phyloP scores from a whole-genome alignment of 257 asterid species.

The Schizonepeta tenuifolia region DNA sequence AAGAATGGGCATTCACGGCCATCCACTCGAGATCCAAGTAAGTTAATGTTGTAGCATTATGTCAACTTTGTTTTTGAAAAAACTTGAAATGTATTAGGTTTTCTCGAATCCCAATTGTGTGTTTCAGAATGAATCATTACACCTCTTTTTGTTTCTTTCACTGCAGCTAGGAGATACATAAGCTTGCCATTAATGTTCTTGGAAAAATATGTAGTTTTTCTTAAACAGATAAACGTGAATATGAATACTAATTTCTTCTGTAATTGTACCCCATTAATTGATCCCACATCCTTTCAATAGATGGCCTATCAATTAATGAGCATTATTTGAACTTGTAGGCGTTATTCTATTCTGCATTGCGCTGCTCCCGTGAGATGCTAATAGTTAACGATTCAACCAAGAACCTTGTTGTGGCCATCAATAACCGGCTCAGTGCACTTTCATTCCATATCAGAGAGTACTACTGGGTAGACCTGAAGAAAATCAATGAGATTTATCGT shows the following conservation, averaged over 20 bases:
- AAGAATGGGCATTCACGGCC: slow-evolving; percentile 80
- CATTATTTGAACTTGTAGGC: slow-evolving; percentile 44
- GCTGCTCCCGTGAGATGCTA: slow-evolving; percentile 75
- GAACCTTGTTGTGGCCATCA: slow-evolving; percentile 60
- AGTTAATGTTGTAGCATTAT: slow-evolving; percentile 11
- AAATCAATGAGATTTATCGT: slow-evolving; percentile 71
- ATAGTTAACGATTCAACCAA: slow-evolving; percentile 62
- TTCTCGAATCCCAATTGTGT: neutral
- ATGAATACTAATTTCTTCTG: neutral
- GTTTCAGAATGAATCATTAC: neutral
- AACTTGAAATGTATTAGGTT: neutral
- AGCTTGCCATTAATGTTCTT: neutral
- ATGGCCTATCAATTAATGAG: neutral
- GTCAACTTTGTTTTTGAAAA: neutral
- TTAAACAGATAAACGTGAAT: neutral
- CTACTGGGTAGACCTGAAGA: slow-evolving; percentile 67
- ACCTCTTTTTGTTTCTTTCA: neutral
- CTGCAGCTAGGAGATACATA: neutral
- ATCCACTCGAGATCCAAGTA: slow-evolving; percentile 77
- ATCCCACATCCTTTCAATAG: neutral
- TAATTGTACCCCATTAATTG: neutral
- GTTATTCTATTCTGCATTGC: slow-evolving; percentile 75
- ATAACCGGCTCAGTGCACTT: slow-evolving; percentile 69
- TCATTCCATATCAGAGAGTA: slow-evolving; percentile 75
- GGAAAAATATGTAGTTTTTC: neutral